phyloP scores from a whole-genome alignment of 768 basidiomycete genomes.

The Macrolepiota dolichaula region DNA sequence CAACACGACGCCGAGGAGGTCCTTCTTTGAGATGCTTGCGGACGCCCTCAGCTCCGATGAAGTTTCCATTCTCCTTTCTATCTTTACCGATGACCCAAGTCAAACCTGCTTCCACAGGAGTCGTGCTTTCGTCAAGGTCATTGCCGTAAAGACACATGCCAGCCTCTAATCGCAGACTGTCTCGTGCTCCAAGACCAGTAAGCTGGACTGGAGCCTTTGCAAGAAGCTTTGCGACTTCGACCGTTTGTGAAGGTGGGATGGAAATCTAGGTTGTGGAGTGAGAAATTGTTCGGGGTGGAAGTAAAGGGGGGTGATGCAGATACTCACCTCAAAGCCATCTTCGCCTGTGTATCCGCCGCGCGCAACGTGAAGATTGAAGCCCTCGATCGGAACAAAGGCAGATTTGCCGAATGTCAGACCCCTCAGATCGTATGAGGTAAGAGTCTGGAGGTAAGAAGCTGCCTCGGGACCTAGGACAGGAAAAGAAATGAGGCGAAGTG shows the following conservation, averaged over 20 bases:
- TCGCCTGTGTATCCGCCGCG: slow-evolving; percentile 98
- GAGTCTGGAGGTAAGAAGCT: slow-evolving; percentile 70
- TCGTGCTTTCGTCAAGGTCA: slow-evolving; percentile 84
- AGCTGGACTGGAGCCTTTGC: slow-evolving; percentile 68
- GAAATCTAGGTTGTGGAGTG: slow-evolving; percentile 59
- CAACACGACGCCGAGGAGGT: slow-evolving; percentile 74
- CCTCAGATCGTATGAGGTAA: slow-evolving; percentile 72
- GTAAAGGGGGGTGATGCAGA: not conserved
- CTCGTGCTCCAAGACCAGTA: slow-evolving; percentile 88
- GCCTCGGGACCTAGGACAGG: slow-evolving; percentile 68
- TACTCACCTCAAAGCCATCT: slow-evolving; percentile 88
- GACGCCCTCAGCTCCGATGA: slow-evolving; percentile 78
- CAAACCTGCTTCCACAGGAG: slow-evolving; percentile 88
- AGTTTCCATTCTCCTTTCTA: slow-evolving; percentile 62
- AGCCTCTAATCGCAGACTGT: slow-evolving; percentile 92
- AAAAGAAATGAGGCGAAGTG: not conserved
- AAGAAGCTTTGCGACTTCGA: slow-evolving; percentile 67
- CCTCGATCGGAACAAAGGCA: slow-evolving; percentile 75
- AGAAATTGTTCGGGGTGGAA: not conserved
- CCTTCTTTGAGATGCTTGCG: slow-evolving; percentile 77
- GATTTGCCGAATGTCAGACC: slow-evolving; percentile 82
- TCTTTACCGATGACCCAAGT: slow-evolving; percentile 97
- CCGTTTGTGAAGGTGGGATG: slow-evolving; percentile 74
- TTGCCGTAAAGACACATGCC: slow-evolving; percentile 97
- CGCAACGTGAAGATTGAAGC: slow-evolving; percentile 80